Evolutionary conservation across 345 rosid species (phyloP), one percentile per base, ranked within the genome.

Genomic region (Gossypium anomalum): DNA sequence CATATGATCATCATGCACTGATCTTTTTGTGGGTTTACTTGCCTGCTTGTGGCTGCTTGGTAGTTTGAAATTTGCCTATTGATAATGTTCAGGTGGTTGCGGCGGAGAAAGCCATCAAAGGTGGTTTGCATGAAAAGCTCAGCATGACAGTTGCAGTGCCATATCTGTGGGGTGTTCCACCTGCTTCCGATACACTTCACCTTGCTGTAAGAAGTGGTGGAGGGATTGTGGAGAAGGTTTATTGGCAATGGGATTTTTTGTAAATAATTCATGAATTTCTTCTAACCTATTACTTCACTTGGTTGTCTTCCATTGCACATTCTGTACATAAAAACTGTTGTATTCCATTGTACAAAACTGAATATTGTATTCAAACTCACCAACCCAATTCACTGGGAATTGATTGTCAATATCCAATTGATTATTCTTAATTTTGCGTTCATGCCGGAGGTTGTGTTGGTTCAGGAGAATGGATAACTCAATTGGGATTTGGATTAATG

Each of bases 141-240:
- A 92, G 85, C 6, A 94, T 89, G 98, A 87, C 87, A 0, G 98
- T 94, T 15, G 97, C 98, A 0, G 98, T 94, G 74, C 97, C 97
- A 15, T 89, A 89, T 77, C 95, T 94, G 0, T 94, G 98, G 97
- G 98, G 98, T 0, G 97, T 92, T 66, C 98, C 98, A 68, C 97
- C 98, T 8, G 97, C 94, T 68, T 89, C 98, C 1, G 98, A 93
- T 74, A 91, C 92, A 52, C 99, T 95, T 76, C 93, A 94, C 74
- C 92, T 91, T 41, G 99, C 98, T 0, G 99, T 92, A 73, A 84
- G 82, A 73, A 89, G 89, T 0, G 98, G 98, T 12, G 99, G 98
- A 74, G 98, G 99, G 69, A 95, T 92, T 3, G 96, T 92, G 2
- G 98, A 95, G 67, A 95, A 92, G 79, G 89, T 93, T 57, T 91